Conservation (phyloP, 2,329 filamentous ascomycete genomes). For the Colletotrichum cuscutae region DNA sequence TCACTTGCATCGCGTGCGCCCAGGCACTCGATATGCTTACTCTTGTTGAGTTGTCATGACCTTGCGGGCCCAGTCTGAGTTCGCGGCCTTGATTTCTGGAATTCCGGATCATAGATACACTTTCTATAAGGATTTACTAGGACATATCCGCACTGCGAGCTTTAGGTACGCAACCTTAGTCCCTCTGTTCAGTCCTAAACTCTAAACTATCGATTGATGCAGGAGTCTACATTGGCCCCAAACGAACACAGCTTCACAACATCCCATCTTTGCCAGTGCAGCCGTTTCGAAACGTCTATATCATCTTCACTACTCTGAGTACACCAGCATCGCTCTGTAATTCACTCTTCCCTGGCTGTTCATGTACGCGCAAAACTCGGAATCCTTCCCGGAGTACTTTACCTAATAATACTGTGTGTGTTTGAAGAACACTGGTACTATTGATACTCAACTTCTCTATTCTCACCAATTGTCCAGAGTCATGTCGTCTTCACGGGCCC, state of each 20-base stretch:
- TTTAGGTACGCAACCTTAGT: too few species aligned
- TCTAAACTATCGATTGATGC: not conserved
- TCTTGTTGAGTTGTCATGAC: not conserved
- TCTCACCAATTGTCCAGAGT: not conserved
- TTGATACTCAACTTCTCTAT: not conserved
- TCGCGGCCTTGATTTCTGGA: not conserved
- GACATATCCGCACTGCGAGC: not conserved
- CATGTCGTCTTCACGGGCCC: not conserved
- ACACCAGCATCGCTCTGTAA: not conserved
- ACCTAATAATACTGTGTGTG: not conserved
- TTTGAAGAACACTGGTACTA: not conserved
- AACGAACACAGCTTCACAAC: constrained; percentile 13
- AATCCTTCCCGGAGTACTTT: not conserved
- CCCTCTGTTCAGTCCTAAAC: not conserved
- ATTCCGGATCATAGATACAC: not conserved
- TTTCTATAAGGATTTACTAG: constrained; percentile 3
- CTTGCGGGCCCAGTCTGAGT: not conserved
- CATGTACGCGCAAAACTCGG: not conserved
- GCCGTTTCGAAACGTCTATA: constrained; percentile 30
- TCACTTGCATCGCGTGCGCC: not conserved
- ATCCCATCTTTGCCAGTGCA: not conserved
- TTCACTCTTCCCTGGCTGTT: not conserved
- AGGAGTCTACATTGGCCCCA: not conserved
- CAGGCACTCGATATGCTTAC: not conserved
- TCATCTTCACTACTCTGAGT: not conserved